Evolutionary conservation across 1,284 basidiomycete species (phyloP), one percentile per base, ranked within the genome.

Genomic region (Naganishia albida): DNA sequence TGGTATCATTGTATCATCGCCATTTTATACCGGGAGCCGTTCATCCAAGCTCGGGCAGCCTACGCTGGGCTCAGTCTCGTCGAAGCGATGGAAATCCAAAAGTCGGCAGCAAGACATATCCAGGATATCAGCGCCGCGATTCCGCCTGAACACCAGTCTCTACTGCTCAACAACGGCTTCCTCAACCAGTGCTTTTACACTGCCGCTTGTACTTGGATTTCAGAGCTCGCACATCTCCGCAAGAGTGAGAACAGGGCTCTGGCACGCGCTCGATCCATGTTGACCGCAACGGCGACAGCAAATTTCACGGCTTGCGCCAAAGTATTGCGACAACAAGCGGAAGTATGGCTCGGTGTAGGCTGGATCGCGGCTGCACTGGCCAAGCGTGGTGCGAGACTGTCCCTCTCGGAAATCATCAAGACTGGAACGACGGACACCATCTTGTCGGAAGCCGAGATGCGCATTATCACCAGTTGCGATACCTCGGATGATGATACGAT

Each of bases 1-100:
- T 63, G 62, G 62, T 63, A 63, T 38, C 62, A 63, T 10, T 63
- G 62, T 42, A 63, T 63, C 30, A 63, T 63, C 40, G 62, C 62
- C 18, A 63, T 63, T 28, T 52, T 63, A 3, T 63, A 63, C 18
- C 42, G 62, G 23, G 62, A 63, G 53, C 62, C 62, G 8, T 55
- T 63, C n/a, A 55, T 53, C 15, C 62, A 63, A 26, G 62, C 53
- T 18, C 51, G 62, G 7, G 62, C 62, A 10, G 62, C 62, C 12
- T 48, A 26, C 25, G 62, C 62, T 18, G 44, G 53, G 16, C 44
- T 63, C 2, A 25, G 46, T 28, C 62, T 63, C 25, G 39, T 43
- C 8, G 62, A 63, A 26, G 62, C 62, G 13, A 63, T 54, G 53
- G 51, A 63, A 30, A 63, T 63, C 12, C 62, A 63, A 23, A 63